Percentiles rank a stretch among this genome's conserved stretches.
Evolutionary conservation across 257 asterid species (phyloP).

Genomic region (Scutellaria baicalensis): DNA sequence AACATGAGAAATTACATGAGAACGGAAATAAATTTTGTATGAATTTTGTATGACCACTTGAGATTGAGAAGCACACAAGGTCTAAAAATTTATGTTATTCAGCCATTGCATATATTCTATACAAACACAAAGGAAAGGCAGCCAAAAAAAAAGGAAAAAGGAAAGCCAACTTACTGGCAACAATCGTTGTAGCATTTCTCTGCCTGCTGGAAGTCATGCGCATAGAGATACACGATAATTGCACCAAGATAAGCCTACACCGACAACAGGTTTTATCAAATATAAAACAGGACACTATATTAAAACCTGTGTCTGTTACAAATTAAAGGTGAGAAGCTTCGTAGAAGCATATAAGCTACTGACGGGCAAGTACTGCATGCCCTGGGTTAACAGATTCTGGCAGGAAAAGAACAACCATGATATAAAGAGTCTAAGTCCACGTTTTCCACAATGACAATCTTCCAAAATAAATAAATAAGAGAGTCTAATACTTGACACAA

Average conservation of each 20-base stretch:
- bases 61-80: neutral
- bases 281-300: neutral
- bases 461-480: neutral
- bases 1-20: neutral
- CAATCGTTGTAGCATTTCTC: conserved; percentile 95
- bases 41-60: neutral
- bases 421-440: neutral
- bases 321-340: neutral
- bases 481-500: neutral
- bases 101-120: neutral
- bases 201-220: conserved; percentile 89
- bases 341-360: neutral
- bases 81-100: neutral
- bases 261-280: conserved; percentile 12
- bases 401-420: neutral
- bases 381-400: neutral
- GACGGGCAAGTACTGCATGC: neutral
- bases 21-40: neutral
- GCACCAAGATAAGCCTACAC: conserved; percentile 98
- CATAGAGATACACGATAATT: conserved; percentile 84
- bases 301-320: neutral
- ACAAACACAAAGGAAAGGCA: neutral
- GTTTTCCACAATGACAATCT: neutral
- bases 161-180: conserved; percentile 71
- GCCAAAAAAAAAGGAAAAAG: neutral